phyloP scores from a whole-genome alignment of 2,329 filamentous ascomycete species.

The Neurospora sp. region DNA sequence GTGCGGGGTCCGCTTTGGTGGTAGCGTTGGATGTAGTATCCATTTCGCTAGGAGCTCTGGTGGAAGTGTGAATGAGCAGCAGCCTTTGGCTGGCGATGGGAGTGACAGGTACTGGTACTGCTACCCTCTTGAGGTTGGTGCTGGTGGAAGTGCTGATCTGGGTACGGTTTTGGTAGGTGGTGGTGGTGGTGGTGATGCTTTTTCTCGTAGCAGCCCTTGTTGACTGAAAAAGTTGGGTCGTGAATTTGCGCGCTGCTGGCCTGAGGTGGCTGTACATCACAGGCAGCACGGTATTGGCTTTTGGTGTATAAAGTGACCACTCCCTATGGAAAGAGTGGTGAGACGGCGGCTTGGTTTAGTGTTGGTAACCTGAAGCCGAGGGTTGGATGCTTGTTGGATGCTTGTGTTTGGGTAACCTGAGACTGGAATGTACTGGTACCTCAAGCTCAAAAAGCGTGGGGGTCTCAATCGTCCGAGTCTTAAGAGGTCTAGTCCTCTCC shows the following conservation, averaged over 20 bases:
- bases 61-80: neutral
- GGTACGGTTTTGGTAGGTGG: neutral
- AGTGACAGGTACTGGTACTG: neutral
- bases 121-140: neutral
- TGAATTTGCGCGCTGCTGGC: neutral
- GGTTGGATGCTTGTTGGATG: neutral
- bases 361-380: neutral
- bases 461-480: neutral
- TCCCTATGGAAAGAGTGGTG: neutral
- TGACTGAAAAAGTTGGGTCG: neutral
- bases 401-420: neutral
- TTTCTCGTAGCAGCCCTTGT: neutral
- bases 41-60: too few relatives aligned
- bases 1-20: conserved; percentile 1
- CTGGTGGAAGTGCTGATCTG: neutral
- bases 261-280: neutral
- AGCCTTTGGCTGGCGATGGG: neutral
- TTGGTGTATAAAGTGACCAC: neutral
- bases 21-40: neutral
- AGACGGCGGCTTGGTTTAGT: neutral
- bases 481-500: neutral
- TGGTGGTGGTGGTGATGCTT: neutral
- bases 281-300: neutral
- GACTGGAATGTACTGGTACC: neutral
- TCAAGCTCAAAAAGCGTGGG: neutral